Conservation (phyloP, 495 filamentous ascomycete genomes). For the Aspergillus conjunctus region DNA sequence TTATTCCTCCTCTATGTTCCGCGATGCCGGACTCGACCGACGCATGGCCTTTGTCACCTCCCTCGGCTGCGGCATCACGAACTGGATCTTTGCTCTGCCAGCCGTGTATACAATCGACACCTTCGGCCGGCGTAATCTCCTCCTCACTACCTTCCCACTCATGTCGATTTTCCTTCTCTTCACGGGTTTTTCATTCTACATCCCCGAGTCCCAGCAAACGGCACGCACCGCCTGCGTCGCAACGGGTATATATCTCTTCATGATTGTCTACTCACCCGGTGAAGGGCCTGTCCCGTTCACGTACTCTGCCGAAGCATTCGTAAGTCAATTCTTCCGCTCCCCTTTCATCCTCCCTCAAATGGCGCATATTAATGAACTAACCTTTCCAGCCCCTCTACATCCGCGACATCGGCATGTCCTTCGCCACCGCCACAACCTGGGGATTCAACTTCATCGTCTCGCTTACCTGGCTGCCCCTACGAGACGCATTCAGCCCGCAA, state of each 20-base stretch:
- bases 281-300: too few species aligned
- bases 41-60: constrained; percentile 54
- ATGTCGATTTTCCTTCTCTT: constrained; percentile 60
- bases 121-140: constrained; percentile 60
- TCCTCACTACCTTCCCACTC: constrained; percentile 66
- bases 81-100: constrained; percentile 66
- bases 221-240: constrained; percentile 43
- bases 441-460: constrained; percentile 57
- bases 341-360: not conserved
- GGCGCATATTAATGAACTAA: not conserved
- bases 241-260: constrained; percentile 54
- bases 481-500: constrained; percentile 50
- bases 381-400: constrained; percentile 54
- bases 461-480: constrained; percentile 57
- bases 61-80: constrained; percentile 65
- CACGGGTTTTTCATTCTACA: constrained; percentile 60
- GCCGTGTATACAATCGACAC: constrained; percentile 71
- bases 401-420: constrained; percentile 70
- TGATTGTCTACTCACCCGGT: constrained; percentile 57
- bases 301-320: constrained; percentile 60
- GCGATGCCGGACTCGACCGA: constrained; percentile 46
- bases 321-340: not conserved
- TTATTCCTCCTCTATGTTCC: constrained; percentile 61
- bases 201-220: constrained; percentile 37
- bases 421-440: constrained; percentile 55